Base-by-base conservation (phyloP, 306 rosid species). In the Acacia crassicarpa region DNA sequence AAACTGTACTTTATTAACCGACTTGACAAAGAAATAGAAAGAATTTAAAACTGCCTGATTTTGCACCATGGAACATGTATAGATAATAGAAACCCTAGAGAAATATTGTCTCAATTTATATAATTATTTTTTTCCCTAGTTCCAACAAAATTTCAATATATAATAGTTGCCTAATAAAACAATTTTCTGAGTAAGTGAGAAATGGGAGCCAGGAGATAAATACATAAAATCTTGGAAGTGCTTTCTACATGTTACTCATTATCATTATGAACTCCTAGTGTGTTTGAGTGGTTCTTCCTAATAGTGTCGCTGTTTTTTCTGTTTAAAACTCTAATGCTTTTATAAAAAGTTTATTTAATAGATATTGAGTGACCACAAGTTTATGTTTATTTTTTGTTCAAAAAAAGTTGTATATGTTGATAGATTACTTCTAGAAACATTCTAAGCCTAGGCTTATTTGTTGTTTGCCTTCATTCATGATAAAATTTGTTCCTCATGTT, bases 401-500 rank as follows among this genome's bases (percentile, higher is more conserved):
- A 62, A 30, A 25, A 27, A 62, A 1, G 9, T 68, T 58, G 40
- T 48, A 68, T 81, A 56, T 32, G 27, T 20, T 46, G 22, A 48
- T 38, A 15, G 33, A 14, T 63, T 23, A 9, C 32, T 69, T 58
- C 8, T 22, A 10, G 65, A 56, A 56, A 20, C 13, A 56, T 56
- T 58, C 65, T 22, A 10, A 58, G 75, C 56, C 38, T 30, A 23
- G 46, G 25, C 17, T 43, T 56, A 79, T 51, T 22, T 44, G 45
- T 65, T 61, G 38, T 32, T 62, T 74, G 45, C 74, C 61, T 82
- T 72, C 51, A 41, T 66, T 51, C 69, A 20, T 88, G 63, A 27
- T 84, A 73, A 35, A 17, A 22, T 75, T 25, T 82, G 59, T 53
- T 72, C 68, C 65, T 67, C 53, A 33, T 77, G 44, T 72, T 86